phyloP scores from a whole-genome alignment of 2,329 filamentous ascomycete species.

The Ceratocystis cubensis region DNA sequence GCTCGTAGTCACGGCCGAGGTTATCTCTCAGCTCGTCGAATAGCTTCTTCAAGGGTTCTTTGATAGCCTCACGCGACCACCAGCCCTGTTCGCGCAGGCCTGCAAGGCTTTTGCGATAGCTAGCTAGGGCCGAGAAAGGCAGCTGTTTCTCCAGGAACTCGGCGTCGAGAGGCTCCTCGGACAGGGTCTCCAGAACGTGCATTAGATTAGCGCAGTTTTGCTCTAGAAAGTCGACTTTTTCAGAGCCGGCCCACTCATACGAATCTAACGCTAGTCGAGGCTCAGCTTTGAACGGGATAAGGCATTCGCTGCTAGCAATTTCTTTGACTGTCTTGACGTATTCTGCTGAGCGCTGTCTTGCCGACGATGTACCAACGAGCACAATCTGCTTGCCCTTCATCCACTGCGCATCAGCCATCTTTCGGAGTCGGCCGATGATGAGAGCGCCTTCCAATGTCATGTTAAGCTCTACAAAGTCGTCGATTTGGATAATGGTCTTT shows the following conservation, averaged over 20 bases:
- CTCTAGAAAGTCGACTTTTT: constrained; percentile 19
- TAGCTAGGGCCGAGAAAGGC: constrained; percentile 16
- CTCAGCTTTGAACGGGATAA: constrained; percentile 25
- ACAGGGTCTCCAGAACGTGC: constrained; percentile 12
- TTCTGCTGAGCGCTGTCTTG: constrained; percentile 36
- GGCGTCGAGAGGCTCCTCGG: constrained; percentile 23
- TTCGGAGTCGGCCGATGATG: constrained; percentile 57
- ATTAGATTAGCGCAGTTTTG: constrained; percentile 19
- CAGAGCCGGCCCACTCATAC: constrained; percentile 19
- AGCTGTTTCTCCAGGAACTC: constrained; percentile 26
- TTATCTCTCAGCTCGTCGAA: constrained; percentile 17
- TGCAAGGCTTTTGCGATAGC: constrained; percentile 7
- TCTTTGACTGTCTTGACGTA: constrained; percentile 32
- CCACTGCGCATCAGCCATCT: constrained; percentile 59
- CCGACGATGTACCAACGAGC: constrained; percentile 65
- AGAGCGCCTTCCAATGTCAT: constrained; percentile 54
- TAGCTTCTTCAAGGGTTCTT: constrained; percentile 19
- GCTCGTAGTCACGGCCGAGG: constrained; percentile 19
- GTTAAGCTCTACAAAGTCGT: constrained; percentile 69
- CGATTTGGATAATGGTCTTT: constrained; percentile 60
- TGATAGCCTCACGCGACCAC: constrained; percentile 21
- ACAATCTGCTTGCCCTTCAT: constrained; percentile 58
- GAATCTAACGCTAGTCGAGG: constrained; percentile 18
- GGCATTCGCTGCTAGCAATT: constrained; percentile 33
- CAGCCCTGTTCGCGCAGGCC: constrained; percentile 14